These are phyloP conservation scores for Phytophthora litchii DNA, from an alignment of 352 stramenopile genomes.

Conservation along the genomic window DNA sequence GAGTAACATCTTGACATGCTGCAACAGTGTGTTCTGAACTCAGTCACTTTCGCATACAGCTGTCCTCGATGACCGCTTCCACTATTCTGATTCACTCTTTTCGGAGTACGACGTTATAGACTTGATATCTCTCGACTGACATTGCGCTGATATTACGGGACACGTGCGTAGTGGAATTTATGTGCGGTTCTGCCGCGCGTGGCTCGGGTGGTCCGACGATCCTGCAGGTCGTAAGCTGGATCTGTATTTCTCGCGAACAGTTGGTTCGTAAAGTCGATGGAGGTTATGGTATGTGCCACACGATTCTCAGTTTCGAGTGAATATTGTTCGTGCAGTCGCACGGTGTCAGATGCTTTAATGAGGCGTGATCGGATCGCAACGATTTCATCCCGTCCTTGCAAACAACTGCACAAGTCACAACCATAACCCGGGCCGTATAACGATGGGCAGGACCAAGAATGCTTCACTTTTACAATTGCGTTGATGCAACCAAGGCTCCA, in stretches of 20 bases:
- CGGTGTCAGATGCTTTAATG: not conserved
- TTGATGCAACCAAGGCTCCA: constrained; percentile 2
- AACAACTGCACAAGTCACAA: constrained; percentile 10
- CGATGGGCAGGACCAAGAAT: constrained; percentile 8
- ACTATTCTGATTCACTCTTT: constrained; percentile 16
- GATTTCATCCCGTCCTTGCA: constrained; percentile 13
- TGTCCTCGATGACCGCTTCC: constrained; percentile 7
- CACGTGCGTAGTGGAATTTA: not conserved
- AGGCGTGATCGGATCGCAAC: constrained; percentile 11
- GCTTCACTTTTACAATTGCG: constrained; percentile 28
- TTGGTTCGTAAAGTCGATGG: constrained; percentile 23
- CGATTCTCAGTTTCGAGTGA: not conserved
- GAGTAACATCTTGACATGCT: not conserved
- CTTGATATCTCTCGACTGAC: not conserved
- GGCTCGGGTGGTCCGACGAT: constrained; percentile 6
- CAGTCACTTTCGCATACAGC: constrained; percentile 13
- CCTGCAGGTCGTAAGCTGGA: not conserved
- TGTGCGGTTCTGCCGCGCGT: constrained; percentile 1
- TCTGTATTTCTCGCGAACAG: constrained; percentile 19
- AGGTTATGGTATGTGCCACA: constrained; percentile 1
- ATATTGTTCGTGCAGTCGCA: not conserved
- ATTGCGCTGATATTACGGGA: not conserved
- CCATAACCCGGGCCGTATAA: constrained; percentile 5
- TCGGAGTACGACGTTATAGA: not conserved
- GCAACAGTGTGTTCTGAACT: not conserved